These are phyloP conservation scores for Rutstroemia sydowiana DNA, from an alignment of 2,329 filamentous ascomycete genomes.

Conservation along the genomic window DNA sequence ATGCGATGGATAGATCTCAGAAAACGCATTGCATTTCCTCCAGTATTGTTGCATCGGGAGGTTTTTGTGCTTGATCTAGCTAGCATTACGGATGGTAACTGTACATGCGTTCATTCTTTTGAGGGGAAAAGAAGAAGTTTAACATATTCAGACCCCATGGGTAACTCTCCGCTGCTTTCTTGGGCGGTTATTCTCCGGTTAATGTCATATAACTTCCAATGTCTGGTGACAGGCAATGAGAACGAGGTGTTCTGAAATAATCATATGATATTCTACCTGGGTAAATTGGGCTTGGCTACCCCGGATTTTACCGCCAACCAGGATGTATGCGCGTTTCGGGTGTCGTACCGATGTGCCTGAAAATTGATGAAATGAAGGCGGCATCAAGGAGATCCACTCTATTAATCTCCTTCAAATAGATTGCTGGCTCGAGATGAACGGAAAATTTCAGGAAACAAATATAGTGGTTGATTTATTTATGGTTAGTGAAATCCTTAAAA, in stretches of 20 bases:
- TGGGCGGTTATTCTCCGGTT: neutral
- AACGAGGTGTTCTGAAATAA: neutral
- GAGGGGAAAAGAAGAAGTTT: no score
- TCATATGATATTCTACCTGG: neutral
- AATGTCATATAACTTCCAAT: no score
- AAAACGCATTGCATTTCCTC: no score
- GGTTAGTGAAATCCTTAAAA: no score
- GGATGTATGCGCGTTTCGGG: slow-evolving; percentile 1
- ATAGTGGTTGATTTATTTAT: no score
- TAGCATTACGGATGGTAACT: no score
- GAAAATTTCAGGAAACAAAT: no score
- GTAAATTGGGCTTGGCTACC: neutral
- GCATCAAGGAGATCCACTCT: neutral
- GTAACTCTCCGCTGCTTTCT: neutral
- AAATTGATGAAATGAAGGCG: neutral
- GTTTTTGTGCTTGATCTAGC: no score
- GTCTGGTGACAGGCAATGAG: neutral
- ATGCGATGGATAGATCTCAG: no score
- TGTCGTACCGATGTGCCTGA: slow-evolving; percentile 5
- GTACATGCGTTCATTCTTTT: no score
- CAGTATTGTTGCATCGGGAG: no score
- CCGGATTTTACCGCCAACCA: slow-evolving; percentile 1
- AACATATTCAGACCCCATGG: no score
- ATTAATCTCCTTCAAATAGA: neutral
- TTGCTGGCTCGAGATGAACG: neutral